Percentiles rank a stretch among this genome's conserved stretches.
These are phyloP conservation scores for Turritis glabra DNA, from an alignment of 345 rosid species.

Conservation along the genomic window DNA sequence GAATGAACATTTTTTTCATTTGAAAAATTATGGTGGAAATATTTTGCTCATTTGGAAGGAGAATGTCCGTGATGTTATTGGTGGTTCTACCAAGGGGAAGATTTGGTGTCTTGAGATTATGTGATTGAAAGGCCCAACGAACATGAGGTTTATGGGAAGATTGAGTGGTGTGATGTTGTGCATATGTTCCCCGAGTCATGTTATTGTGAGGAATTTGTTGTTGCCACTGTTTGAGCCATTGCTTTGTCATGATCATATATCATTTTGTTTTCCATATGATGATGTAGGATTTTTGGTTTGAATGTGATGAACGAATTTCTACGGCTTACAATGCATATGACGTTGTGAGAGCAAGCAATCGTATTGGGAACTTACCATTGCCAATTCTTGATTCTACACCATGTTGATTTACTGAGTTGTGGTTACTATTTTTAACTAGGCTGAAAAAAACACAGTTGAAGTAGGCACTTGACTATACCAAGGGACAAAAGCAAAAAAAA, in stretches of 20 bases:
- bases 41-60: no score
- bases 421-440: background rate
- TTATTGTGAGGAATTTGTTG: no score
- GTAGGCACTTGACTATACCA: background rate
- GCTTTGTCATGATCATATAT: background rate
- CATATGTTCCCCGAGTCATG: background rate
- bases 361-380: background rate
- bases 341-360: background rate
- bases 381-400: slow-evolving; percentile 4
- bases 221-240: background rate
- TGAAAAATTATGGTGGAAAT: no score
- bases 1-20: no score
- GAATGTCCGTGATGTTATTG: no score
- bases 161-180: background rate
- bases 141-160: background rate
- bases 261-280: no score
- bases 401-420: background rate
- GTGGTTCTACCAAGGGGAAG: no score
- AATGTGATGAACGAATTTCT: background rate
- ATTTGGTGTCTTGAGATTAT: no score
- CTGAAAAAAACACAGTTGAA: background rate
- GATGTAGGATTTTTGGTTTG: no score
- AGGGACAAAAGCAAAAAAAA: background rate
- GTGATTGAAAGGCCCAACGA: no score
- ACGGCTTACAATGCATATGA: background rate